Percentiles rank a stretch among this genome's conserved stretches.
These are phyloP conservation scores for Cladosporium colombiae DNA, from an alignment of 2,329 filamentous ascomycete genomes.

Conservation along the genomic window DNA sequence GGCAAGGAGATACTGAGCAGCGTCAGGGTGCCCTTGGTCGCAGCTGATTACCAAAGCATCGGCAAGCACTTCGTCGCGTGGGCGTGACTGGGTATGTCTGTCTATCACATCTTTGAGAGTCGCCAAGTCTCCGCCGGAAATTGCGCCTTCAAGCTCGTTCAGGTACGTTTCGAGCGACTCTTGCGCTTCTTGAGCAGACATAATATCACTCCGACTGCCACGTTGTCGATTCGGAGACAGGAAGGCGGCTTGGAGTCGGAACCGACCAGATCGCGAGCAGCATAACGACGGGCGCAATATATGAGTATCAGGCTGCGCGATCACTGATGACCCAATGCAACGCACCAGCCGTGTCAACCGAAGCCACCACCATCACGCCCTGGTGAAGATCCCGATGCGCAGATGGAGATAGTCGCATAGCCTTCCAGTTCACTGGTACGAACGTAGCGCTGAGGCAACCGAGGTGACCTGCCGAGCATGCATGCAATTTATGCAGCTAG, in stretches of 20 bases:
- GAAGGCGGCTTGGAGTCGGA: background rate
- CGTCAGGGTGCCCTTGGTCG: constrained; percentile 4
- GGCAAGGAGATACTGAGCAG: background rate
- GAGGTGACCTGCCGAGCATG: background rate
- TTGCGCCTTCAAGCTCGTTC: background rate
- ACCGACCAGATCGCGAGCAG: background rate
- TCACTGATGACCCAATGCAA: background rate
- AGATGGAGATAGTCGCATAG: background rate
- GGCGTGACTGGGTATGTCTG: background rate
- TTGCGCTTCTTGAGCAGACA: background rate
- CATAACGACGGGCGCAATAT: background rate
- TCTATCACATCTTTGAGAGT: background rate
- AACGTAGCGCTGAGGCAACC: background rate
- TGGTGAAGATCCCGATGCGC: background rate
- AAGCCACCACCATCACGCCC: background rate
- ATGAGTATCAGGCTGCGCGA: background rate
- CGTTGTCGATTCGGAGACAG: too few relatives aligned
- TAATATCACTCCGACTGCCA: background rate
- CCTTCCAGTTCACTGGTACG: background rate
- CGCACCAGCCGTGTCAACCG: background rate
- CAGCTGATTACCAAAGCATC: constrained; percentile 19
- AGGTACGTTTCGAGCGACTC: background rate
- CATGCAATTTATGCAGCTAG: background rate
- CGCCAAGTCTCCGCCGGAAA: background rate
- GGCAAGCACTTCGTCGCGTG: constrained; percentile 10